phyloP scores from a whole-genome alignment of 129 eudicot genomes.

The Daucus carota region DH1_v3.0 NC_030385.2:31256501-31257000 shows the following conservation, averaged over 20 bases:
- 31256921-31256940: conserved; percentile 35
- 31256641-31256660: too few species aligned
- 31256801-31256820: conserved; percentile 42
- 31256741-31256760: conserved; percentile 95
- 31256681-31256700: too few species aligned
- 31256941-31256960: conserved; percentile 29
- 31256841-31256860: conserved; percentile 85
- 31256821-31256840: conserved; percentile 89
- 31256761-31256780: conserved; percentile 84
- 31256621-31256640: not conserved
- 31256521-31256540: conserved; percentile 96
- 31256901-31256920: conserved; percentile 57
- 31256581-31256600: conserved; percentile 99
- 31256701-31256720: too few species aligned
- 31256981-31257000: conserved; percentile 3
- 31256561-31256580: conserved; percentile 98
- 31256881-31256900: conserved; percentile 71
- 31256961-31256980: conserved; percentile 6
- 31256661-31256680: too few species aligned
- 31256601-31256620: conserved; percentile 65
- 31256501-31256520: conserved; percentile 83
- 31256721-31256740: too few species aligned
- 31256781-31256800: conserved; percentile 28
- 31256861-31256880: conserved; percentile 74
- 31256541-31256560: conserved; percentile 84